Percentiles rank a stretch among this genome's conserved stretches.
phyloP scores from a whole-genome alignment of 2,329 filamentous ascomycete species.

The Shiraia bambusicola region DNA sequence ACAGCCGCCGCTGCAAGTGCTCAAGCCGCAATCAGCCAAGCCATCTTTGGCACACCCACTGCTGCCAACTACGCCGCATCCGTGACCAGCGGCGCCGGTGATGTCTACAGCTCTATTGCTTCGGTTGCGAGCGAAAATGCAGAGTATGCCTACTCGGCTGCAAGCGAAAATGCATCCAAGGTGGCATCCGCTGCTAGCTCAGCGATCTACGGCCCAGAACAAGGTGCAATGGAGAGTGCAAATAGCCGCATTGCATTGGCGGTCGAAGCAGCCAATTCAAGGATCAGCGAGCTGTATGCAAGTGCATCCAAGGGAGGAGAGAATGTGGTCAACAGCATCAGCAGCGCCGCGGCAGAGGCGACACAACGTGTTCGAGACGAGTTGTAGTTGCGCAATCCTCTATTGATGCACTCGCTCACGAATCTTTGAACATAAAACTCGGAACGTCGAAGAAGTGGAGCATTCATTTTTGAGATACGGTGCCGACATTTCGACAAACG shows the following conservation, averaged over 20 bases:
- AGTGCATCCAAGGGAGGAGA: conserved; percentile 45
- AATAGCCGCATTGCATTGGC: conserved; percentile 46
- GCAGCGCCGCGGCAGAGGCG: conserved; percentile 38
- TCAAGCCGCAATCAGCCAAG: conserved; percentile 55
- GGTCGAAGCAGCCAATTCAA: conserved; percentile 48
- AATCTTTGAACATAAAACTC: no score
- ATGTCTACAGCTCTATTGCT: conserved; percentile 20
- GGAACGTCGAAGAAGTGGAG: no score
- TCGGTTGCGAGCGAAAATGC: conserved; percentile 22
- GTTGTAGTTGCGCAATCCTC: conserved; percentile 48
- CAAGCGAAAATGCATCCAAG: conserved; percentile 44
- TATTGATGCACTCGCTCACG: neutral
- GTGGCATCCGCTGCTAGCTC: conserved; percentile 44
- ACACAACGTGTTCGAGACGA: conserved; percentile 55
- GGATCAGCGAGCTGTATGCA: conserved; percentile 45
- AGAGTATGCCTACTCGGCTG: conserved; percentile 48
- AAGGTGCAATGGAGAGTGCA: conserved; percentile 50
- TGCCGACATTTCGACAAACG: no score
- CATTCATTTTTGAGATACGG: no score
- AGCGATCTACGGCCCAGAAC: conserved; percentile 52
- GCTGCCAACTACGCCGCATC: conserved; percentile 47
- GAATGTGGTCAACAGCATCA: conserved; percentile 50
- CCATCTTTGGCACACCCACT: conserved; percentile 59
- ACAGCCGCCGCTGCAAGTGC: conserved; percentile 58
- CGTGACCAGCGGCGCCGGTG: conserved; percentile 47